Evolutionary conservation across 176 grass and related monocot species (phyloP), one percentile per base, ranked within the genome.

Genomic region (Calamus simplicifolius): DNA sequence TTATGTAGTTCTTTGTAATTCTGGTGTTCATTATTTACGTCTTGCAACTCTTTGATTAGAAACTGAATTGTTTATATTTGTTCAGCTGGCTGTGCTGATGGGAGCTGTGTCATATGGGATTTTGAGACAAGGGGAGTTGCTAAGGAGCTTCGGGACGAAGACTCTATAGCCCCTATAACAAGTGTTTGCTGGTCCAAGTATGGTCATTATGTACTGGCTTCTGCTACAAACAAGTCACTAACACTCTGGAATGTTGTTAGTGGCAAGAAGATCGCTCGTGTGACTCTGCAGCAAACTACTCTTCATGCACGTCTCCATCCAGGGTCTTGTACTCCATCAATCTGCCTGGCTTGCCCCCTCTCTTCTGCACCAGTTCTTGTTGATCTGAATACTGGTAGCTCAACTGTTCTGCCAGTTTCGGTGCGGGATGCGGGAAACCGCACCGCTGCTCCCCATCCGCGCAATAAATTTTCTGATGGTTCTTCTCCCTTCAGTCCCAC

Each of bases 71-170:
- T 51, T 76, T 66, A 43, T 12, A 13, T 43, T 43, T 43, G 35
- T 88, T 28, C 81, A 98, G 93, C 93, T 85, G 93, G 93, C n/a
- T 83, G 88, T 77, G 77, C 93, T 49, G 86, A 92, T 66, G 93
- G 93, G 19, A 98, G 73, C 56, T 92, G 87, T 67, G 56, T 98
- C 74, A 98, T 98, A 51, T 98, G 93, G 93, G 93, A 98, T 71
- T 98, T 98, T 28, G 93, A 98, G 82, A 98, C 93, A 69, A 98
- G 88, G 65, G 93, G 93, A 23, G 63, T 98, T 69, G 79, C 88
- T 56, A 98, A 82, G 64, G 89, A 85, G 62, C 82, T 98, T 57
- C 84, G 77, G 70, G 88, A 98, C 82, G 89, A 77, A 73, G 93
- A 78, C 69, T 80, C 79, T 71, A 76, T 82, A 54, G 84, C 93